A percentile compares a stretch with the other conserved stretches of the same genome.
Evolutionary conservation across 1,284 basidiomycete genomes (phyloP).

Genomic region (Stygiomarasmius scandens): DNA sequence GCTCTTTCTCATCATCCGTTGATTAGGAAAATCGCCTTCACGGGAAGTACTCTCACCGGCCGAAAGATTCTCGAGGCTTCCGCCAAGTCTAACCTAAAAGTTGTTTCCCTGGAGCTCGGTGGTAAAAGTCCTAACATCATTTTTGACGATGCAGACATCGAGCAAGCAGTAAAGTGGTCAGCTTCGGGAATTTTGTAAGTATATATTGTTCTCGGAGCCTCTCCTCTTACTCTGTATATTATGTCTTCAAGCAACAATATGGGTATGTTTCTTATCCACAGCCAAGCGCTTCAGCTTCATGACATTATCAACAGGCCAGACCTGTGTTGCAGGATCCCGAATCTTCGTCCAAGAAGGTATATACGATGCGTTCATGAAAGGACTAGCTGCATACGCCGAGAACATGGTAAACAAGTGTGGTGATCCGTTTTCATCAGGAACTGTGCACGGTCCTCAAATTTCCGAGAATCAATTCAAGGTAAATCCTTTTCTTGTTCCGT

Average conservation of each 20-base stretch:
- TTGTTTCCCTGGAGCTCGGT: conserved; percentile 81
- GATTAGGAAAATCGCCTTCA: conserved; percentile 51
- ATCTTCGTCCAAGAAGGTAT: conserved; percentile 84
- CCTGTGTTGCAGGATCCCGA: conserved; percentile 82
- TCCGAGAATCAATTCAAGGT: conserved; percentile 66
- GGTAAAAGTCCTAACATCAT: conserved; percentile 83
- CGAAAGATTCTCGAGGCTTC: conserved; percentile 67
- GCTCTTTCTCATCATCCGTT: conserved; percentile 57
- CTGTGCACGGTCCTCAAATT: conserved; percentile 90
- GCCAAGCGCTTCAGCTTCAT: neutral
- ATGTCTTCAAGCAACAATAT: conserved; percentile 1
- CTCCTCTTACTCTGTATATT: neutral
- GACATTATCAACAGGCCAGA: conserved; percentile 62
- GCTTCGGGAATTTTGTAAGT: conserved; percentile 78
- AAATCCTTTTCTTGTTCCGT: conserved; percentile 12
- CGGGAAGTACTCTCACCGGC: conserved; percentile 61
- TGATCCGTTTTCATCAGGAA: conserved; percentile 73
- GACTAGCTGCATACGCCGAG: conserved; percentile 58
- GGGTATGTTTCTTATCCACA: neutral
- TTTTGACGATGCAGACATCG: conserved; percentile 76
- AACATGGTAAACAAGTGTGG: conserved; percentile 57
- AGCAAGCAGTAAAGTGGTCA: conserved; percentile 83
- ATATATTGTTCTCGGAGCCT: neutral
- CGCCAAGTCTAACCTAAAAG: conserved; percentile 67
- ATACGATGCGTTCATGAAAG: conserved; percentile 72